phyloP scores from a whole-genome alignment of 2,329 filamentous ascomycete species.

The Echinosphaeria canescens region DNA sequence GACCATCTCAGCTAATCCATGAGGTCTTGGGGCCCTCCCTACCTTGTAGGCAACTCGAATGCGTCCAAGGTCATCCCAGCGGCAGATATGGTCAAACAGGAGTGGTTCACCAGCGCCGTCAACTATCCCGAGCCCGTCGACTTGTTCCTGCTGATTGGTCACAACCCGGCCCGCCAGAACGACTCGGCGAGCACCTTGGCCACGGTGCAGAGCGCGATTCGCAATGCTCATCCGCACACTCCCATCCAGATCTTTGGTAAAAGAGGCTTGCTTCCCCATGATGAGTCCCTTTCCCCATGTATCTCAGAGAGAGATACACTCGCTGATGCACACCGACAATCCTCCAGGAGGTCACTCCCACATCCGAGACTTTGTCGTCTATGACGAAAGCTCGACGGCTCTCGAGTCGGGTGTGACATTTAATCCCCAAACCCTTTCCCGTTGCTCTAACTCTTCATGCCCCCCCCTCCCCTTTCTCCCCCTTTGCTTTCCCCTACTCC shows the following conservation, averaged over 20 bases:
- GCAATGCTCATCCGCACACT: constrained; percentile 27
- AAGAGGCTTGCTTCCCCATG: too few relatives aligned
- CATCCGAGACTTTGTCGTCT: constrained; percentile 41
- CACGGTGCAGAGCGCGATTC: constrained; percentile 32
- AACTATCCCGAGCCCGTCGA: constrained; percentile 31
- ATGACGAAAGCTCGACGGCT: constrained; percentile 36
- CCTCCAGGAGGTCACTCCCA: constrained; percentile 42
- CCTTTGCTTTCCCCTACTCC: too few relatives aligned
- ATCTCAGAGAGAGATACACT: too few relatives aligned
- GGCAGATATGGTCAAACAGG: constrained; percentile 56
- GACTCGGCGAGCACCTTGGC: constrained; percentile 19
- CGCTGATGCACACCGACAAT: too few relatives aligned
- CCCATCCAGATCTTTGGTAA: constrained; percentile 46
- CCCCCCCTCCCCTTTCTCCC: too few relatives aligned
- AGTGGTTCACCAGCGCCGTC: constrained; percentile 65
- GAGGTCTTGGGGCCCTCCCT: too few relatives aligned
- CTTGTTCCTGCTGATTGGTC: constrained; percentile 39
- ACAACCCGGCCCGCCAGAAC: constrained; percentile 31
- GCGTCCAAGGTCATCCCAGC: constrained; percentile 74
- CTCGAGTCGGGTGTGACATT: constrained; percentile 42
- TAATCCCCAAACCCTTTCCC: too few relatives aligned
- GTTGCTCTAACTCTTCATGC: too few relatives aligned
- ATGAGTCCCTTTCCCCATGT: too few relatives aligned
- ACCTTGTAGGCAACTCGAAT: too few relatives aligned
- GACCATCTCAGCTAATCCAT: too few relatives aligned